Percentiles rank a stretch among this genome's conserved stretches.
phyloP scores from a whole-genome alignment of 371 early-diverging fungal species.

The Haplosporangium sp. region DNA sequence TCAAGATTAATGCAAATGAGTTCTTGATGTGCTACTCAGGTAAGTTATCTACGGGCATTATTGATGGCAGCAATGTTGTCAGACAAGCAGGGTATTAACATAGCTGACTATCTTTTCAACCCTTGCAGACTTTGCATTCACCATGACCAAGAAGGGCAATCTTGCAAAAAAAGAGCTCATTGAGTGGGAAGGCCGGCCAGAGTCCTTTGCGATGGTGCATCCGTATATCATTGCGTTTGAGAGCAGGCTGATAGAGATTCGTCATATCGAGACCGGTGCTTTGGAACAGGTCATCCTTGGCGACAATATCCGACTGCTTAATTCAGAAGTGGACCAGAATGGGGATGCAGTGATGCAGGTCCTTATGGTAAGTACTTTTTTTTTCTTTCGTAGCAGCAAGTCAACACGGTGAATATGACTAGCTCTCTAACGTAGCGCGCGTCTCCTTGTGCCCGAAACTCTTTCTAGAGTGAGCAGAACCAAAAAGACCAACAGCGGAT shows the following conservation, averaged over 20 bases:
- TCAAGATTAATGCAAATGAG: constrained; percentile 76
- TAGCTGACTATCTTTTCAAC: constrained; percentile 14
- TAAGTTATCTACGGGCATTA: constrained; percentile 30
- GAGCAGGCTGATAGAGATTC: constrained; percentile 85
- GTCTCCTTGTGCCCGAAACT: neutral
- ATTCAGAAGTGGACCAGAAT: constrained; percentile 30
- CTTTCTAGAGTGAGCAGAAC: constrained; percentile 21
- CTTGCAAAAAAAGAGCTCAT: constrained; percentile 42
- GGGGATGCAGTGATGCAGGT: constrained; percentile 38
- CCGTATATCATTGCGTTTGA: constrained; percentile 94
- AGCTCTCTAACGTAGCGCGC: neutral
- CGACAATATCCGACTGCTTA: constrained; percentile 31
- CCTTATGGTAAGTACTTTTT: constrained; percentile 22
- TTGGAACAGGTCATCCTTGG: constrained; percentile 68
- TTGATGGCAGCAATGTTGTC: neutral
- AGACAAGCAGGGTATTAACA: neutral
- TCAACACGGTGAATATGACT: neutral
- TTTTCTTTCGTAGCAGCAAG: neutral
- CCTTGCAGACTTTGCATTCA: constrained; percentile 48
- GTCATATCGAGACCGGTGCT: constrained; percentile 81
- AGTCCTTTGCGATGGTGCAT: constrained; percentile 43
- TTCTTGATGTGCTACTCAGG: constrained; percentile 92
- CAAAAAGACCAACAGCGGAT: constrained; percentile 16
- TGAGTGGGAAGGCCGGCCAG: constrained; percentile 48
- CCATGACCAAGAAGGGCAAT: constrained; percentile 41